Evolutionary conservation across 306 rosid genomes (phyloP).

Genomic region (Potentilla sterilis): DNA sequence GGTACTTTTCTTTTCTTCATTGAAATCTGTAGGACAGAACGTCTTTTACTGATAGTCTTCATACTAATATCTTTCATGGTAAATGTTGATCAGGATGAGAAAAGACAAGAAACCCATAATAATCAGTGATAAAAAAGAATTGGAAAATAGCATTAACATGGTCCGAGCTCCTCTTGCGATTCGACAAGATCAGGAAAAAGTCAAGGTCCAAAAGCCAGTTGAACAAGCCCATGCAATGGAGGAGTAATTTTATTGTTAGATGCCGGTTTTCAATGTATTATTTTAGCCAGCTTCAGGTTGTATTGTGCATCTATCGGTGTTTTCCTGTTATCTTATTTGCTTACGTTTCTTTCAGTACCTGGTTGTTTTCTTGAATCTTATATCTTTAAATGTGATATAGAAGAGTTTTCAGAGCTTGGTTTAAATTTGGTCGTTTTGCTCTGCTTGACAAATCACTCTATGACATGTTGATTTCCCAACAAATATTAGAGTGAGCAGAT

Average conservation of each 20-base stretch:
- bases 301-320: neutral
- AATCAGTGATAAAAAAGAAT: constrained; percentile 36
- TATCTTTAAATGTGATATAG: neutral
- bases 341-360: neutral
- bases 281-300: neutral
- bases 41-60: constrained; percentile 12
- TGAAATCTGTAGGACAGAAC: neutral
- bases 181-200: constrained; percentile 41
- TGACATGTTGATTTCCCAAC: neutral
- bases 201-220: constrained; percentile 43
- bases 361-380: neutral
- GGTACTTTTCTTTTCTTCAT: constrained; percentile 33
- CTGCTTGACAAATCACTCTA: too few relatives aligned
- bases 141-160: constrained; percentile 45
- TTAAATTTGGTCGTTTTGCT: too few relatives aligned
- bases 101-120: constrained; percentile 37
- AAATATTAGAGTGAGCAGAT: neutral
- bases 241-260: constrained; percentile 41
- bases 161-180: constrained; percentile 54
- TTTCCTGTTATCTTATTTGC: neutral
- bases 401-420: neutral
- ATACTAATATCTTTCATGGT: neutral
- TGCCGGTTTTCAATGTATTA: neutral
- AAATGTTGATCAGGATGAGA: constrained; percentile 43
- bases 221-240: constrained; percentile 53